Base-by-base conservation (phyloP, 2,329 filamentous ascomycete genomes). In the Penicillium fuscoglaucum region DNA sequence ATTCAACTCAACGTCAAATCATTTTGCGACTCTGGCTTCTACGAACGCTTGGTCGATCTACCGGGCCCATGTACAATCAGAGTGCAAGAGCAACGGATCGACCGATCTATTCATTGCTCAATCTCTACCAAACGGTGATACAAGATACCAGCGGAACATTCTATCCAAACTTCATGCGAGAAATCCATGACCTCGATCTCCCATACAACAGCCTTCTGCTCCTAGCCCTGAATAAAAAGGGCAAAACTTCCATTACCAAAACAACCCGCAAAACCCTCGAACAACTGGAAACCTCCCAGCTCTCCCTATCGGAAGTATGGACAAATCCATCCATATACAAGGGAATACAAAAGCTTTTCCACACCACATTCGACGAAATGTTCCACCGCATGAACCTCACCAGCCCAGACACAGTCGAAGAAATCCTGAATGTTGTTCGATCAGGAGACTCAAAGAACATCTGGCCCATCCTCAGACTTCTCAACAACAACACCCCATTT, bases 401-500 rank as follows among this genome's bases (percentile, higher is more conserved):
- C 17, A 70, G 58, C 41, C 64, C 70, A 4, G 60, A 59, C 5
- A 76, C 75, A 43, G 62, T 73, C 19, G 57, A 70, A 19, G 65
- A 72, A 33, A 66, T 68, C 33, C 55, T 77, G 35, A 61, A 63
- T 10, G 61, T 74, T 44, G 73, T 68, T 8, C 64, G 73, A 57
- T 68, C 66, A 3, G 72, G 71, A 7, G 64, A 72, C 52, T 61
- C 68, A 13, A 52, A 60, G 33, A 64, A 52, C 51, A 64, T 68
- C 54, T 70, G 65, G 64, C 69, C 64, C 6, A 44, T 77, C 6
- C 61, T 77, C 6, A 69, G 71, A 29, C 60, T 78, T 7, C 66
- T 78, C 10, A 66, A 69, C 19, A 68, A 66, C 12, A 75, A 78
- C 53, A 75, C 68, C 0, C 72, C 75, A 1, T 65, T 78, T 21